Evolutionary conservation across 2,329 filamentous ascomycete species (phyloP), one percentile per base, ranked within the genome.

Genomic region (Pseudogymnoascus sp.): DNA sequence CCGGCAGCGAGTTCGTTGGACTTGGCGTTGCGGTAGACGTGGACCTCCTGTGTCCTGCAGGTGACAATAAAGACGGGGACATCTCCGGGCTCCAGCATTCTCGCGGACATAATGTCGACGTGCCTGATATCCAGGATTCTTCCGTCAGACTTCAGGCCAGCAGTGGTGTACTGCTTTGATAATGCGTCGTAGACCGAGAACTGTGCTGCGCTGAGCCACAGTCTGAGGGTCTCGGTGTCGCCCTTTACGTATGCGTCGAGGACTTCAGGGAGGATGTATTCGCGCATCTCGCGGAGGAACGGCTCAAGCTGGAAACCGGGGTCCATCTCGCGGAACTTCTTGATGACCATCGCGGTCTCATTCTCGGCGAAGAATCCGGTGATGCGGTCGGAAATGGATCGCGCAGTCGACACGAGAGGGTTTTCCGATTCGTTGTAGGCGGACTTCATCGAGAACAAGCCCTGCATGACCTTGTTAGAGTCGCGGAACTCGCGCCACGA

Each of bases 331-430:
- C 93, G 88, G 82, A 99, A 96, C 76, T 93, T 96, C 80, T 97
- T 97, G 79, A 97, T 96, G 37, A 99, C 95, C 83, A 88, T 89
- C 31, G 95, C 95, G 0, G 92, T 97, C 79, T 99, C 95, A 75
- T 97, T 99, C 76, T 99, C 95, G 66, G 95, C 95, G 69, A 99
- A 99, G 79, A 97, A 99, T 29, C 95, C 92, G 56, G 90, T 91
- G 40, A 99, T 86, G 64, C 89, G 86, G 75, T 99, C 95, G 33
- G 93, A 93, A 70, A 99, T 96, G 75, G 91, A 92, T 73, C 95
- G 89, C 1, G 72, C 95, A 0, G 93, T 97, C 56, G 87, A 90
- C 67, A 99, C 91, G 47, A 99, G 82, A 6, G 95, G 93, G 75
- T 99, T 99, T 74, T 99, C 95, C 10, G 95, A 97, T 78, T 99